Percentiles rank a stretch among this genome's conserved stretches.
phyloP scores from a whole-genome alignment of 2,329 filamentous ascomycete genomes.

The Trichophaea hybrida region DNA sequence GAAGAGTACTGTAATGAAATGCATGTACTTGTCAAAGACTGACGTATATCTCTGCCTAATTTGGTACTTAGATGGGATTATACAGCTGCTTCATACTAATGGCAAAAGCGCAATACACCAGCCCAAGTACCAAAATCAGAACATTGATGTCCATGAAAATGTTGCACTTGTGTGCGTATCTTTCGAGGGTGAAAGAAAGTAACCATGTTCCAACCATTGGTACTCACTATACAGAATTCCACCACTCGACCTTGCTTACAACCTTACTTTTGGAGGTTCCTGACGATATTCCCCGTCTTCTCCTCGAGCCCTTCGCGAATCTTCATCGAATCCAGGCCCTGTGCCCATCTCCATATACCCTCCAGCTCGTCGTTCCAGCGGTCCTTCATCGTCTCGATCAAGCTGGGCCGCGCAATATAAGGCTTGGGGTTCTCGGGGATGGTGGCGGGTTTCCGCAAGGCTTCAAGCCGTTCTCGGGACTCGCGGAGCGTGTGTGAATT shows the following conservation, averaged over 20 bases:
- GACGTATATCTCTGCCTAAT: no score
- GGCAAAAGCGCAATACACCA: no score
- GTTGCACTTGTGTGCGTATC: no score
- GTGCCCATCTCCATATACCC: slow-evolving; percentile 49
- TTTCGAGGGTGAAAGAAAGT: no score
- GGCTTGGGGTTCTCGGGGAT: slow-evolving; percentile 37
- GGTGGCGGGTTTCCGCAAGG: slow-evolving; percentile 38
- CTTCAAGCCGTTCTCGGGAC: slow-evolving; percentile 42
- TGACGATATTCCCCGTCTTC: slow-evolving; percentile 29
- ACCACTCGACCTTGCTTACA: not conserved
- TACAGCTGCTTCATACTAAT: no score
- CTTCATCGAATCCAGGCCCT: slow-evolving; percentile 50
- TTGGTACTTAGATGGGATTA: no score
- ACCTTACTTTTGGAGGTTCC: not conserved
- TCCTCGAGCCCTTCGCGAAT: slow-evolving; percentile 46
- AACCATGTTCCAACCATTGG: not conserved
- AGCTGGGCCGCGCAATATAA: slow-evolving; percentile 38
- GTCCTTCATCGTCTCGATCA: slow-evolving; percentile 57
- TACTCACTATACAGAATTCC: not conserved
- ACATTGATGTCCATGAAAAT: no score
- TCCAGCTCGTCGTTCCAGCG: slow-evolving; percentile 64
- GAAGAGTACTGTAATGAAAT: no score
- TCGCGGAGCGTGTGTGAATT: slow-evolving; percentile 36
- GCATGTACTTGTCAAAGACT: no score
- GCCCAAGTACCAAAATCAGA: no score